Base-by-base conservation (phyloP, 2,329 filamentous ascomycete genomes). In the Podosphaera fusca region DNA sequence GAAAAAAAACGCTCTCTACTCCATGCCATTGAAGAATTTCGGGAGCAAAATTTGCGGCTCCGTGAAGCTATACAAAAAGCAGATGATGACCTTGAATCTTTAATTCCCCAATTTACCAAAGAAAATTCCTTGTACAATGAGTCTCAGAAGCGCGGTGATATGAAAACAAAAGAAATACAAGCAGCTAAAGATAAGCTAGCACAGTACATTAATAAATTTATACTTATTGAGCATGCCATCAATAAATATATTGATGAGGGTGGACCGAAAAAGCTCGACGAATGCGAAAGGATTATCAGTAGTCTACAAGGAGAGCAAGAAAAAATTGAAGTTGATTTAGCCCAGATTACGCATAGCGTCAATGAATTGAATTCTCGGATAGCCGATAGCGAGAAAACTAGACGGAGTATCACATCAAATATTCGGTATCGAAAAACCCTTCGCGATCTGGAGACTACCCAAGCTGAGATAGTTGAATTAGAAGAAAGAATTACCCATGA, bases 381-480 rank as follows among this genome's bases (percentile, higher is more conserved):
- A 55, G 80, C 81, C 63, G 87, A 88, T 64, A 85, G 86, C 58
- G 85, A 89, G 61, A 80, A 82, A 58, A 89, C 82, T 57, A 90
- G 88, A 70, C 84, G 86, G 64, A 88, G 86, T 61, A 95, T 98
- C 63, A 75, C 75, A 30, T 88, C 96, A 67, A 98, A 98, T 64
- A 72, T 96, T 55, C 82, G 82, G 60, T 95, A 88, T 67, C 85
- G 92, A 58, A 83, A 84, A 66, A 83, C 85, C 59, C 74, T 80
- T 57, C 77, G 80, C 57, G 76, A 82, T 42, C 74, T 95, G 1
- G 76, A 85, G 47, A 73, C 72, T 3, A 76, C 95, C 5, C 72
- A 78, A 57, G 68, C 69, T 21, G 85, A 92, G 59, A 89, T 98
- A 60, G 69, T 72, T 46, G 78, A 85, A 59, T 75, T 98, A 4